Base-by-base conservation (phyloP, 306 rosid species). In the Dicorynia guianensis region DNA sequence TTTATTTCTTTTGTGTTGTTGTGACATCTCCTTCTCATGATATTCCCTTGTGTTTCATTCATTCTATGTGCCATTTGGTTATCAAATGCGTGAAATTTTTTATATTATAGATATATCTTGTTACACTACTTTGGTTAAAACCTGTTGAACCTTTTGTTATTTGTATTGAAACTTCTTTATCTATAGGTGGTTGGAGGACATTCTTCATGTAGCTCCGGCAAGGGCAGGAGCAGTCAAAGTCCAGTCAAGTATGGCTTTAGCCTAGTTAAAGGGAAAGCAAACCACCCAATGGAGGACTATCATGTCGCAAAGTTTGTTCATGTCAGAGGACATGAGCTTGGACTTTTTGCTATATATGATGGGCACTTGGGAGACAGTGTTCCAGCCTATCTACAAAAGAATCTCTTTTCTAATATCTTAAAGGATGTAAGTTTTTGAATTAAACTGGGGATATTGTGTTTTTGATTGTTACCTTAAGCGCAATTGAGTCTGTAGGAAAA, bases 241-340 rank as follows among this genome's bases (percentile, higher is more conserved):
- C 49, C 89, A 1, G 95, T 74, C 80, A 93, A 83, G 84, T 93
- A 90, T 90, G 98, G 98, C 49, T 93, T 82, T 79, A 89, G 89
- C 82, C 85, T 93, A n/a, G 93, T 90, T 49, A 93, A 93, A 89
- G 98, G 98, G 82, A 93, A 93, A 86, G 96, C 98, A 74, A 90
- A 85, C 85, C 98, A 93, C 79, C 95, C 96, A 14, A 93, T 93
- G 96, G 96, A 93, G 81, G 98, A 93, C 78, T 93, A 81, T 82
- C 96, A 90, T 43, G 97, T 90, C 7, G 93, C 97, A 11, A 85
- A 92, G 76, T 79, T 92, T 69, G 84, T 85, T 52, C 86, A 83
- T 17, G 20, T 58, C 53, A 79, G 80, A 56, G 93, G 88, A 49
- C 89, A 48, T 5, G 96, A 92, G 77, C 80, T 92, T 36, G 96